Base-by-base conservation (phyloP, 1,284 basidiomycete genomes). In the Rhodofomes roseus region DNA sequence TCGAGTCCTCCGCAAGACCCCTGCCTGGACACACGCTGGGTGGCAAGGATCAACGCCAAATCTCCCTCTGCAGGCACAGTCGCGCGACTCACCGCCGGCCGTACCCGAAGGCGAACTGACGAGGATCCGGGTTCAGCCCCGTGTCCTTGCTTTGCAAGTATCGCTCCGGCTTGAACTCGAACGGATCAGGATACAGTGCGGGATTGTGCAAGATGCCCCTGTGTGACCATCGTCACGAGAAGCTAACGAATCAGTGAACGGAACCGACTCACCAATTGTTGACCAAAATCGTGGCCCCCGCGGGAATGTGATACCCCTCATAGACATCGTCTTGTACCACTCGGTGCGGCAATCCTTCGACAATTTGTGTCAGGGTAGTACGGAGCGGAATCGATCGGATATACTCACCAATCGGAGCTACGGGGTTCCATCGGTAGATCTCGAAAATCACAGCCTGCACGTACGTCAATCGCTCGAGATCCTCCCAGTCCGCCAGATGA, bases 121-220 rank as follows among this genome's bases (percentile, higher is more conserved):
- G 66, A 34, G 71, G 70, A 44, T 72, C 71, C 25, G 29, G 46
- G 51, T 70, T 65, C 7, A 66, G 56, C 27, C 56, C 60, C 52
- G 61, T 66, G 4, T 60, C 63, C 20, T 60, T 60, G 16, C 56
- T 34, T 18, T 64, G 40, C 11, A 73, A 20, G 63, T 71, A 72
- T 6, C 72, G 66, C 14, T 70, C 69, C 4, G 72, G 72, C 52
- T 68, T 67, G 64, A 74, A 75, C 12, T 59, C 25, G 31, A 66
- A 56, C 20, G 73, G 73, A 50, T 71, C 63, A 16, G 61, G 22
- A 60, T 73, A 74, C 2, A 62, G 56, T 27, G 62, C 58, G 16
- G 67, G 62, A 55, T 74, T 66, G 55, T 73, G 71, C 22, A 71
- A 57, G 58, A 74, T 39, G 3, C 7, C 37, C 37, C 37, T 39